Conservation (phyloP, 1,284 basidiomycete species). For the Termitomyces sp. region DNA sequence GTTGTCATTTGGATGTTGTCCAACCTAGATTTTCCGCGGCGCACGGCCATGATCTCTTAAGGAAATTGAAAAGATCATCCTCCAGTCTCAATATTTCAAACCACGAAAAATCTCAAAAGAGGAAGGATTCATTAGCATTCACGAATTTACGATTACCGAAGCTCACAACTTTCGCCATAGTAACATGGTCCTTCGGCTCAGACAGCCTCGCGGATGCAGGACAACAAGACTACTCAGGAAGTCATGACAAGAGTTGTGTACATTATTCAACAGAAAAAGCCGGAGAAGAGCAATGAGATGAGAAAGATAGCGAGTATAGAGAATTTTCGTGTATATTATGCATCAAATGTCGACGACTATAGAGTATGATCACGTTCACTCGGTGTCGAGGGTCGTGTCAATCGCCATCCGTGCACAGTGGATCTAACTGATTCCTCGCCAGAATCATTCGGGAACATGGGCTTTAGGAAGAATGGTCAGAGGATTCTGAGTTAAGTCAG, state of each 20-base stretch:
- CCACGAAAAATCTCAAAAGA: no score
- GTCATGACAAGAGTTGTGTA: neutral
- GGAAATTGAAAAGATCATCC: no score
- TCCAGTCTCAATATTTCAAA: no score
- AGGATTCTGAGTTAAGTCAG: neutral
- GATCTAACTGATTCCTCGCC: slow-evolving; percentile 71
- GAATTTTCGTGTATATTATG: neutral
- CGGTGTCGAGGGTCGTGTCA: slow-evolving; percentile 32
- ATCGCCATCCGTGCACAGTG: slow-evolving; percentile 75
- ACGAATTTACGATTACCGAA: neutral
- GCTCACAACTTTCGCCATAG: neutral
- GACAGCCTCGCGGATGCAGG: neutral
- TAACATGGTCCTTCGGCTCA: neutral
- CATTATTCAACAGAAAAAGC: neutral
- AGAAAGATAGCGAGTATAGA: neutral
- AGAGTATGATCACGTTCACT: neutral
- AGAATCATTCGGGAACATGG: slow-evolving; percentile 85
- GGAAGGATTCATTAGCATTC: no score
- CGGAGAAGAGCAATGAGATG: neutral
- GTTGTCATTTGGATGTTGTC: no score
- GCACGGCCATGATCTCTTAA: no score
- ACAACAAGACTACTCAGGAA: neutral
- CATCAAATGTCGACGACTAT: neutral
- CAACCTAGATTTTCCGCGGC: no score
- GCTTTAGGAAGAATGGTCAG: slow-evolving; percentile 32